Evolutionary conservation across 257 asterid species (phyloP), one percentile per base, ranked within the genome.

Genomic region (Prunella vulgaris): DNA sequence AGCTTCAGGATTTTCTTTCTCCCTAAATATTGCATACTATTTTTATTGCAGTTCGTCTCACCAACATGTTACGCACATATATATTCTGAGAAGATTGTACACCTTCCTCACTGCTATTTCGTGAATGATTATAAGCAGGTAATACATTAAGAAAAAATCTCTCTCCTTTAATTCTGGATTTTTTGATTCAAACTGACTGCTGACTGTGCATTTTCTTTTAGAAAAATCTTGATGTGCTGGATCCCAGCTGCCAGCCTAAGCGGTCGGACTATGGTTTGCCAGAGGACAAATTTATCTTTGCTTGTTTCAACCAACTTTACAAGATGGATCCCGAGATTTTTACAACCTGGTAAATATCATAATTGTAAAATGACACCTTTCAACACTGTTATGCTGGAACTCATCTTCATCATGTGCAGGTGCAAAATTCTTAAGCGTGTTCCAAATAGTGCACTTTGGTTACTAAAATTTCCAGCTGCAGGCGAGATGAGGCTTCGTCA

Each of bases 71-170:
- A 84, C 77, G 74, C 98, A 2, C 88, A 89, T 78, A 89, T 94
- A 70, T 94, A 94, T 76, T 94, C 99, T 0, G 99, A 94, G 80
- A 94, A 94, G 85, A 82, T 94, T 76, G 97, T 91, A 61, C 97
- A 87, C 70, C 88, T 94, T 49, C 99, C 99, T 7, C 98, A 94
- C 83, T 91, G 99, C 83, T 94, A 94, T 74, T 94, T 94, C 65
- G 99, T 94, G 35, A 94, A 94, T 70, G 99, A 94, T 69, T 94
- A 94, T 76, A 94, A 94, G 77, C 99, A 94, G 95, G 99, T 94
- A 77, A 51, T 74, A 56, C 32, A 53, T 68, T 67, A 66, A 42
- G 68, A 72, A 53, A 2, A 10, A 52, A 0, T 24, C 21, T 52
- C 2, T 25, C 5, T 18, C 24, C n/a, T 1, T 3, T 37, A 2